phyloP scores from a whole-genome alignment of 1,284 basidiomycete species.

The Vanrija pseudolonga region DNA sequence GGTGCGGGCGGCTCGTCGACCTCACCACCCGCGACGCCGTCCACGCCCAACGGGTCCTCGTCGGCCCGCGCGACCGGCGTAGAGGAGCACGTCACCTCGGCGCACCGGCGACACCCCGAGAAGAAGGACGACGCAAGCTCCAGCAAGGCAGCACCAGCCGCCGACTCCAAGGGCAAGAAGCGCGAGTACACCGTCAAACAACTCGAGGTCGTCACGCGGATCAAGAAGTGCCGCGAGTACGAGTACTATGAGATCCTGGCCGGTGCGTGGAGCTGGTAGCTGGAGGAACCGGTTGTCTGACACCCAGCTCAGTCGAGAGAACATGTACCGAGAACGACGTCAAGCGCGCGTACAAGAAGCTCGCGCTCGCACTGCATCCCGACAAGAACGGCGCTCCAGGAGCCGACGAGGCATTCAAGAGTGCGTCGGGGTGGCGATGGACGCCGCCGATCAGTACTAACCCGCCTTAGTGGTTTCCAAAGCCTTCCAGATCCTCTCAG shows the following conservation, averaged over 20 bases:
- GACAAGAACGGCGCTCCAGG: conserved; percentile 98
- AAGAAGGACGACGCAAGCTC: conserved; percentile 1
- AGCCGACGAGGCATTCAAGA: conserved; percentile 98
- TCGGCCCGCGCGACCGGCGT: conserved; percentile 41
- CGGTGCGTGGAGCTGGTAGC: conserved; percentile 31
- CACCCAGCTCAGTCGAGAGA: conserved; percentile 58
- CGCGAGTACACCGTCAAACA: conserved; percentile 85
- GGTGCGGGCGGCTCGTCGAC: too few relatives aligned
- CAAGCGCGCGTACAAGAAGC: conserved; percentile 97
- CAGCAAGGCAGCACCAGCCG: background rate
- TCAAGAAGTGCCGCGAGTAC: conserved; percentile 77
- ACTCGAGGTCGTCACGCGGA: conserved; percentile 76
- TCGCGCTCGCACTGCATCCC: conserved; percentile 89
- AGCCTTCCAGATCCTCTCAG: conserved; percentile 92
- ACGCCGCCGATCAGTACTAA: conserved; percentile 4
- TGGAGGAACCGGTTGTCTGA: background rate
- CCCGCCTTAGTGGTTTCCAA: conserved; percentile 82
- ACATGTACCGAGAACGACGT: conserved; percentile 84
- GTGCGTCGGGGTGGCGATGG: conserved; percentile 55
- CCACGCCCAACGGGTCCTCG: background rate
- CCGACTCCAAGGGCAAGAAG: conserved; percentile 52
- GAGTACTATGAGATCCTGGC: conserved; percentile 93
- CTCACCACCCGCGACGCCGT: conserved; percentile 3
- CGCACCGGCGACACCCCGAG: conserved; percentile 24
- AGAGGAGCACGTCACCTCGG: conserved; percentile 46